Percentiles rank a stretch among this genome's conserved stretches.
Conservation (phyloP, 768 basidiomycete genomes). For the Rhodotorula sphaerocarpa region DNA sequence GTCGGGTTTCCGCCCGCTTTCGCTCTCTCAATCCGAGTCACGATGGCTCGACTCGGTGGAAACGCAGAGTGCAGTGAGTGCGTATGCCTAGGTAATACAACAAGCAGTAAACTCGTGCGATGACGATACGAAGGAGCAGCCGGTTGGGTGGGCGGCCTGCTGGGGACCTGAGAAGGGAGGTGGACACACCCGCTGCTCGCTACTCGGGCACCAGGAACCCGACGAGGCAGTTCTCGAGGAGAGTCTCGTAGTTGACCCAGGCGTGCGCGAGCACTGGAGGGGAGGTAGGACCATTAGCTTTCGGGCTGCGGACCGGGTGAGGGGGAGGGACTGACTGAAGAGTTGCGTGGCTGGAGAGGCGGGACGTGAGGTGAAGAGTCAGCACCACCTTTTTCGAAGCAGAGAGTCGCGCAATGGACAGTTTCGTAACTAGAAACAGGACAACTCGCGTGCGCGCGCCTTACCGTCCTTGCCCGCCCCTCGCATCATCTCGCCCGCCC, state of each 20-base stretch:
- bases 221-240: constrained; percentile 86
- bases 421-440: neutral
- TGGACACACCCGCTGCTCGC: too few relatives aligned
- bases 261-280: constrained; percentile 85
- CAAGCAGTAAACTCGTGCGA: too few relatives aligned
- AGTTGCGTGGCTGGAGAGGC: constrained; percentile 55
- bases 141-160: too few relatives aligned
- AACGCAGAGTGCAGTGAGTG: too few relatives aligned
- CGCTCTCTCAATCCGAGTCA: too few relatives aligned
- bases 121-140: too few relatives aligned
- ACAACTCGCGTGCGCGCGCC: neutral
- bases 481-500: constrained; percentile 86
- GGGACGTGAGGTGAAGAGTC: neutral
- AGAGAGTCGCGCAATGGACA: neutral
- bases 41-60: too few relatives aligned
- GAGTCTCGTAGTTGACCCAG: constrained; percentile 94
- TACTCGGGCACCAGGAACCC: constrained; percentile 72
- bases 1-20: too few relatives aligned
- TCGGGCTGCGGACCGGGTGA: too few relatives aligned
- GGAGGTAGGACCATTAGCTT: too few relatives aligned
- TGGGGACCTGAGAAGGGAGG: too few relatives aligned
- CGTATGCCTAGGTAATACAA: neutral
- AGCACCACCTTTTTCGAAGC: neutral
- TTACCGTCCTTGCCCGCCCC: constrained; percentile 83
- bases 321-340: constrained; percentile 58